Conservation (phyloP, 2,329 filamentous ascomycete genomes). For the Fusarium praegraminearum region DNA sequence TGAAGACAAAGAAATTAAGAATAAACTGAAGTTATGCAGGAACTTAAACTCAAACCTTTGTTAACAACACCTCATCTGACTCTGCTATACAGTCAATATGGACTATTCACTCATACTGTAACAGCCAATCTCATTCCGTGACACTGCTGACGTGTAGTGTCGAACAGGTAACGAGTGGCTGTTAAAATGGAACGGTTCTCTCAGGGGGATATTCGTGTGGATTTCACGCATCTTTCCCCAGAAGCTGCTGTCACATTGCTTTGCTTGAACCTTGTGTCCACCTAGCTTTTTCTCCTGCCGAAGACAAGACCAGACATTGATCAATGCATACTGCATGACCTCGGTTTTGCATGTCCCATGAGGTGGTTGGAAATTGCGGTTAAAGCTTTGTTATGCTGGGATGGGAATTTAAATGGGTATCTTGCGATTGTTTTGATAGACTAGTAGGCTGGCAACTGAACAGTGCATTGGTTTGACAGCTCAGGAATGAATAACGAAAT, state of each 20-base stretch:
- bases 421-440: background rate
- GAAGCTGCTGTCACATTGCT: constrained; percentile 16
- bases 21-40: constrained; percentile 21
- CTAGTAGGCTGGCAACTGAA: background rate
- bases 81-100: constrained; percentile 4
- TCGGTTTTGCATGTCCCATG: constrained; percentile 27
- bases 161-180: constrained; percentile 31
- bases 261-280: constrained; percentile 11
- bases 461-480: background rate
- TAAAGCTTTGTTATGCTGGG: constrained; percentile 27
- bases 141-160: constrained; percentile 32
- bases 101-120: constrained; percentile 35
- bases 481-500: background rate
- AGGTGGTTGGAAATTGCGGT: constrained; percentile 41
- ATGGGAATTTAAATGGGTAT: constrained; percentile 15
- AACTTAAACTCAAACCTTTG: constrained; percentile 8
- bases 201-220: constrained; percentile 11
- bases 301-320: constrained; percentile 33
- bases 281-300: constrained; percentile 15
- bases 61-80: background rate
- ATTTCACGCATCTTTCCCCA: constrained; percentile 14
- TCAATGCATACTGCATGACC: constrained; percentile 46
- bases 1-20: constrained; percentile 10
- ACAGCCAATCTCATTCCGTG: constrained; percentile 27
- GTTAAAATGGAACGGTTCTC: constrained; percentile 27